These are phyloP conservation scores for Chrysoporthe deuterocubensis DNA, from an alignment of 2,329 filamentous ascomycete species.

Conservation along the genomic window DNA sequence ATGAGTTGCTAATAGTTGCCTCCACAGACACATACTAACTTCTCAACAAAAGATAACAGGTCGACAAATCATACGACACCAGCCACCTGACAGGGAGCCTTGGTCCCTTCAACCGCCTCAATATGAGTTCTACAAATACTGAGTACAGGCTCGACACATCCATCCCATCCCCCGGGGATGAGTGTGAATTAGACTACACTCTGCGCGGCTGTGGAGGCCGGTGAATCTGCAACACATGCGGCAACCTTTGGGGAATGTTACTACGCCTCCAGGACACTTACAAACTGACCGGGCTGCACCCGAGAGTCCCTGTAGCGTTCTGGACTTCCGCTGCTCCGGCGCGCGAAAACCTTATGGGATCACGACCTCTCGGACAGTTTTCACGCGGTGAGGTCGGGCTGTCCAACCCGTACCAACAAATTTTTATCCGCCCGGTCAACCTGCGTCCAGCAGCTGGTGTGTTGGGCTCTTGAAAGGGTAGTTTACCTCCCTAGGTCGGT, in stretches of 20 bases:
- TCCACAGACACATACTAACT: not conserved
- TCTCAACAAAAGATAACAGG: not conserved
- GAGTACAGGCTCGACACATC: conserved; percentile 9
- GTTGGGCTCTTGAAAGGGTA: not conserved
- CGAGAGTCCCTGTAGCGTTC: conserved; percentile 14
- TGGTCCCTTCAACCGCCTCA: not conserved
- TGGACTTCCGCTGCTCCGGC: not conserved
- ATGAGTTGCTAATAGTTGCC: not conserved
- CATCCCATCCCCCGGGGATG: not conserved
- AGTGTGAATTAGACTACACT: not conserved
- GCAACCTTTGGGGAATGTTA: not conserved
- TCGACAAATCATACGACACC: not conserved
- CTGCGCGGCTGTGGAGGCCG: not conserved
- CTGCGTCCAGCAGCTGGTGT: conserved; percentile 8
- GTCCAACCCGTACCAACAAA: conserved; percentile 4
- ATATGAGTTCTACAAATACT: conserved; percentile 3
- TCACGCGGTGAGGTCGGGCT: conserved; percentile 1
- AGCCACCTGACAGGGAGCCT: not conserved
- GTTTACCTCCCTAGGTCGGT: conserved; percentile 10
- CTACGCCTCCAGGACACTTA: not conserved
- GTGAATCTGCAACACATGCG: not conserved
- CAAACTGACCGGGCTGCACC: conserved; percentile 1
- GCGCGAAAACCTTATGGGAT: conserved; percentile 13
- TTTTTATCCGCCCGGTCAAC: not conserved
- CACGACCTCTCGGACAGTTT: conserved; percentile 10